These are phyloP conservation scores for Prinsepia uniflora DNA, from an alignment of 306 rosid species.

Conservation along the genomic window DNA sequence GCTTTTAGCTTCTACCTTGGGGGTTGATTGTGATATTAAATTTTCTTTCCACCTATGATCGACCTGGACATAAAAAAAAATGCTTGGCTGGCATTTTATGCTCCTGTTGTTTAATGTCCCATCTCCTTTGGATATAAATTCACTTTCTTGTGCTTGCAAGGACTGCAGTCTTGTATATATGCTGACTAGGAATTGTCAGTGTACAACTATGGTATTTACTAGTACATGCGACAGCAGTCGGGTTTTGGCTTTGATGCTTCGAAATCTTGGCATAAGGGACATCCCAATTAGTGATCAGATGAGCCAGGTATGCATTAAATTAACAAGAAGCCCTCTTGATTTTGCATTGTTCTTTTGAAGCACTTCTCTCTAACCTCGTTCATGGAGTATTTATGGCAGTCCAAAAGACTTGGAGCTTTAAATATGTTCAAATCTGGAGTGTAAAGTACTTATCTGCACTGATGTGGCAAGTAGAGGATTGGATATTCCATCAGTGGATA, in stretches of 20 bases:
- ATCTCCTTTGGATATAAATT: neutral
- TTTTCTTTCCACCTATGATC: neutral
- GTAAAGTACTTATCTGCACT: constrained; percentile 78
- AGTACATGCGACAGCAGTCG: constrained; percentile 84
- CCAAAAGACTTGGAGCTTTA: constrained; percentile 85
- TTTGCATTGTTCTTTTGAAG: constrained; percentile 8
- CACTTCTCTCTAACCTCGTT: constrained; percentile 4
- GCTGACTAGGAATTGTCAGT: constrained; percentile 62
- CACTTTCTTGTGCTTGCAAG: constrained; percentile 36
- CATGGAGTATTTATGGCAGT: constrained; percentile 39
- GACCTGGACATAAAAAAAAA: neutral
- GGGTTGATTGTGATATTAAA: neutral
- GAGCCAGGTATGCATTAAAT: constrained; percentile 59
- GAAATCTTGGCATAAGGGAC: constrained; percentile 79
- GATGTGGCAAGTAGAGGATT: constrained; percentile 93
- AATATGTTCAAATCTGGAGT: constrained; percentile 85
- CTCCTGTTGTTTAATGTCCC: neutral
- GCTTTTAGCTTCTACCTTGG: neutral
- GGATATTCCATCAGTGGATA: constrained; percentile 72
- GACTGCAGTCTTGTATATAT: constrained; percentile 84
- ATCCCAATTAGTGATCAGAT: constrained; percentile 90
- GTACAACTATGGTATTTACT: constrained; percentile 89
- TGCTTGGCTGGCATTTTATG: neutral
- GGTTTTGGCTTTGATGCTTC: constrained; percentile 67
- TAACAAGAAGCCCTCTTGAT: neutral